Conservation (phyloP, 345 rosid genomes). For the Gynandropsis gynandra region DNA sequence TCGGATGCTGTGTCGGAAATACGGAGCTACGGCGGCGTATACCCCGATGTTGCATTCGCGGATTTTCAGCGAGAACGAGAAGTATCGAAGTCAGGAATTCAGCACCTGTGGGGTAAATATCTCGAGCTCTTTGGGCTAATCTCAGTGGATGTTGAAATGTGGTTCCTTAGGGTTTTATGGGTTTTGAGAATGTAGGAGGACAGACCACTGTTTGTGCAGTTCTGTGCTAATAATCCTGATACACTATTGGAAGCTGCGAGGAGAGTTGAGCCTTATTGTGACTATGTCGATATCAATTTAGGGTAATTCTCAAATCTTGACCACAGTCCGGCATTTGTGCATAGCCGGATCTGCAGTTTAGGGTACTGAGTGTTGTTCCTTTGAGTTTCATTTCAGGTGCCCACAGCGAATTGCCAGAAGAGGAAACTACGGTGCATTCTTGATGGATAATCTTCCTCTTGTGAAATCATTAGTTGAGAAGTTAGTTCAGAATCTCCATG, state of each 20-base stretch:
- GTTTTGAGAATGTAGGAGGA: constrained; percentile 57
- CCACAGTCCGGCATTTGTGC: too few species aligned
- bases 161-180: background rate
- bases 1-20: constrained; percentile 85
- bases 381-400: constrained; percentile 42
- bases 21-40: constrained; percentile 88
- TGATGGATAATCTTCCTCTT: constrained; percentile 92
- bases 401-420: constrained; percentile 91
- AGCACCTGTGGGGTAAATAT: constrained; percentile 69
- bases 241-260: constrained; percentile 66
- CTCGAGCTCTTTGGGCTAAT: background rate
- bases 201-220: constrained; percentile 90
- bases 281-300: constrained; percentile 88
- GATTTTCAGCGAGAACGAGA: constrained; percentile 68
- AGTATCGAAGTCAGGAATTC: constrained; percentile 71
- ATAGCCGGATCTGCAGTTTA: too few species aligned
- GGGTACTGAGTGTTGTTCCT: constrained; percentile 6
- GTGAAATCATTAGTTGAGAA: constrained; percentile 80
- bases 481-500: constrained; percentile 48
- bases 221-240: constrained; percentile 93
- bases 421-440: constrained; percentile 87
- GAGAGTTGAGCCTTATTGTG: constrained; percentile 72
- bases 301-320: constrained; percentile 41
- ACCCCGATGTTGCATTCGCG: constrained; percentile 95
- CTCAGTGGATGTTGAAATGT: background rate